Evolutionary conservation across 2,329 filamentous ascomycete species (phyloP).

Genomic region (Incumbomyces lentus): DNA sequence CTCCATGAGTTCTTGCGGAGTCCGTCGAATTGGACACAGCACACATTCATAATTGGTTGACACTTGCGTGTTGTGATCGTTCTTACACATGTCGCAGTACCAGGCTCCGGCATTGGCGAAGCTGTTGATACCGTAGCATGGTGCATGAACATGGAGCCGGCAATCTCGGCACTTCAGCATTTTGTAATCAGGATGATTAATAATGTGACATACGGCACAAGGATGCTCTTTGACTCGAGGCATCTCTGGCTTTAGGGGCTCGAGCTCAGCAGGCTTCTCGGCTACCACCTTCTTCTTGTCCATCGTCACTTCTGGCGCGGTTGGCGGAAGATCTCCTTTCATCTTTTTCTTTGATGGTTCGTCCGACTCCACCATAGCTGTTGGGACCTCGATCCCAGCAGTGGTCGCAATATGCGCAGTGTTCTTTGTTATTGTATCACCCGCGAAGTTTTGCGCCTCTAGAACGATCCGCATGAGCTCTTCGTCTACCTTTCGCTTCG

Average conservation of each 20-base stretch:
- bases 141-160: conserved; percentile 78
- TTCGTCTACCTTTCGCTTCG: conserved; percentile 84
- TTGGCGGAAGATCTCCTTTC: conserved; percentile 44
- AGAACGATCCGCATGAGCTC: conserved; percentile 52
- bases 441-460: conserved; percentile 33
- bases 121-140: conserved; percentile 69
- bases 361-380: conserved; percentile 20
- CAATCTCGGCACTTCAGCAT: conserved; percentile 77
- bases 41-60: conserved; percentile 95
- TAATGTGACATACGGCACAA: conserved; percentile 71
- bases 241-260: conserved; percentile 60
- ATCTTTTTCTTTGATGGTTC: conserved; percentile 53
- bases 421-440: conserved; percentile 33
- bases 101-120: conserved; percentile 44
- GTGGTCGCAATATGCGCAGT: conserved; percentile 35
- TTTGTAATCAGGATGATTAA: conserved; percentile 61
- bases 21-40: conserved; percentile 73
- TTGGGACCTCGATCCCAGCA: conserved; percentile 31
- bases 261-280: conserved; percentile 47
- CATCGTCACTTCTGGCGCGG: conserved; percentile 35
- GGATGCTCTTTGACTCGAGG: conserved; percentile 70
- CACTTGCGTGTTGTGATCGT: conserved; percentile 82
- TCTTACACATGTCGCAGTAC: conserved; percentile 91
- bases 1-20: conserved; percentile 74
- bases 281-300: conserved; percentile 53